Evolutionary conservation across 1,139 yeast species (phyloP).

Genomic region (Kodamaea sp.): DNA sequence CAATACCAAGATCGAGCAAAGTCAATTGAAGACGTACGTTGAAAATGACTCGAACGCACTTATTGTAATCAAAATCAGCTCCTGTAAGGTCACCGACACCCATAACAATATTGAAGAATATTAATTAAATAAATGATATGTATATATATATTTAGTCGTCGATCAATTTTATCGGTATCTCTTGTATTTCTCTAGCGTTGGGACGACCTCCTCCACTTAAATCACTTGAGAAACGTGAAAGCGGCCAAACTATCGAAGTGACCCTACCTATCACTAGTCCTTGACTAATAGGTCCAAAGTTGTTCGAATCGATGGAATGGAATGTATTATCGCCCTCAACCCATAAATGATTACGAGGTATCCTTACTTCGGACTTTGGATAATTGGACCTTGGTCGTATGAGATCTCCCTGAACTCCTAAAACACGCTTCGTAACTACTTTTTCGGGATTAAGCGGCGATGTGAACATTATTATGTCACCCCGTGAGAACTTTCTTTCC

Average conservation of each 20-base stretch:
- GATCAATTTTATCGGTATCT: constrained; percentile 7
- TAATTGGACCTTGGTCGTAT: constrained; percentile 58
- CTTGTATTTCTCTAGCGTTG: constrained; percentile 24
- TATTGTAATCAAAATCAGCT: constrained; percentile 57
- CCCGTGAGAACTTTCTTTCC: constrained; percentile 44
- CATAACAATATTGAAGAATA: constrained; percentile 60
- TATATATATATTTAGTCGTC: constrained; percentile 3
- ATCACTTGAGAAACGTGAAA: too few relatives aligned
- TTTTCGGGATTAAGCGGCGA: constrained; percentile 77
- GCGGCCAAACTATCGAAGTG: constrained; percentile 62
- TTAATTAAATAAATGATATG: constrained; percentile 9
- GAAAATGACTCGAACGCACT: constrained; percentile 53
- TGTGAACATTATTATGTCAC: constrained; percentile 74
- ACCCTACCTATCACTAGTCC: constrained; percentile 79
- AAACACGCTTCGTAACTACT: constrained; percentile 70
- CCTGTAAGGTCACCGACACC: constrained; percentile 79
- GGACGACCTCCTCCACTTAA: constrained; percentile 24
- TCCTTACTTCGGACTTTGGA: constrained; percentile 54
- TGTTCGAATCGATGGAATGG: constrained; percentile 80
- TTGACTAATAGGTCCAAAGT: constrained; percentile 79
- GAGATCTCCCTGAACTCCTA: constrained; percentile 70
- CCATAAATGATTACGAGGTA: constrained; percentile 87
- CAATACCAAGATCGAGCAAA: constrained; percentile 64
- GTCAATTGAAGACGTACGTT: constrained; percentile 51
- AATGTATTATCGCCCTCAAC: constrained; percentile 88